Conservation (phyloP, 257 asterid species). For the Gentiana straminea region DNA sequence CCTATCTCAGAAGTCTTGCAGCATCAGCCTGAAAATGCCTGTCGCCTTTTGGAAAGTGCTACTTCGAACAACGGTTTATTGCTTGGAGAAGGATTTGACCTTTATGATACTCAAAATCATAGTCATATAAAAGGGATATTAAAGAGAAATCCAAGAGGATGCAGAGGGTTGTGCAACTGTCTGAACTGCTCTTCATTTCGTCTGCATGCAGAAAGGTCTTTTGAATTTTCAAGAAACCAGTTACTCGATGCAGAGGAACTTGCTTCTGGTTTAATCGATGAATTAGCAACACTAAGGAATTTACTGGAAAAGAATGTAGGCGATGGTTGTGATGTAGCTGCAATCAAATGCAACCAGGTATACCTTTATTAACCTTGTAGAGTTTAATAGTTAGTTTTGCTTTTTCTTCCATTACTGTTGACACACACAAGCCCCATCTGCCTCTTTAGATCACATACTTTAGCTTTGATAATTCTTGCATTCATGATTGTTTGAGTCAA, state of each 20-base stretch:
- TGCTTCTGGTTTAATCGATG: constrained; percentile 48
- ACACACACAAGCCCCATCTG: background rate
- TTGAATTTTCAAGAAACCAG: constrained; percentile 75
- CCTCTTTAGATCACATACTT: background rate
- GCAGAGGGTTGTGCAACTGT: constrained; percentile 81
- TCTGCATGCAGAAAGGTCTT: constrained; percentile 73
- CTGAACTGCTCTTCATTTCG: constrained; percentile 78
- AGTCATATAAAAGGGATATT: constrained; percentile 47
- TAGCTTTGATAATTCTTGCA: background rate
- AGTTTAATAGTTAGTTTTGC: background rate
- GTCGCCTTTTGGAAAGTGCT: constrained; percentile 3
- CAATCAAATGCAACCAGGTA: constrained; percentile 32
- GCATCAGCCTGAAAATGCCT: constrained; percentile 2
- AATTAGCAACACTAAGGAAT: constrained; percentile 43
- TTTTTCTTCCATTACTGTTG: background rate
- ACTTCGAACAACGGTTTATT: constrained; percentile 11
- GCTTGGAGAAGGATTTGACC: constrained; percentile 9
- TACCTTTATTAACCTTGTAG: constrained; percentile 3
- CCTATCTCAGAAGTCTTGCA: constrained; percentile 1
- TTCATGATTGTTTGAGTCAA: too few relatives aligned
- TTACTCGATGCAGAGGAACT: constrained; percentile 73
- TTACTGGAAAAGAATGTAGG: constrained; percentile 36
- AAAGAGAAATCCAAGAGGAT: constrained; percentile 61
- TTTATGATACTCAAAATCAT: constrained; percentile 10
- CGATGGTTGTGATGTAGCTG: constrained; percentile 15